Evolutionary conservation across 257 asterid species (phyloP).

Genomic region (Solanum sparsipilum): DNA sequence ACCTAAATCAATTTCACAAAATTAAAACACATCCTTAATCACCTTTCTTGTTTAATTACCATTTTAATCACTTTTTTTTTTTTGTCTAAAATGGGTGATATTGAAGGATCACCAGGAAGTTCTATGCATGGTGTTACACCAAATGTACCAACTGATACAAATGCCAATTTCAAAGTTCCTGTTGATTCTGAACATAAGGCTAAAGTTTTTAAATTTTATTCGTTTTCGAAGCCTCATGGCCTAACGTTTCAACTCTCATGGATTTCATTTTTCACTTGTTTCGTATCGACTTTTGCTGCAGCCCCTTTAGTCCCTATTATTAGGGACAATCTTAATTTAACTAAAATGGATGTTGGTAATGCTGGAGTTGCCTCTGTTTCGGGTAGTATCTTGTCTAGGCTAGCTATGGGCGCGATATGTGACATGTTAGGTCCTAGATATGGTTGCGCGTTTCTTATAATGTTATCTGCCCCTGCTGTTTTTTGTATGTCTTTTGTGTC

Average conservation of each 20-base stretch:
- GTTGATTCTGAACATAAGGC: constrained; percentile 27
- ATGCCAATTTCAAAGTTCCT: constrained; percentile 13
- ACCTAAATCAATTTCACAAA: neutral
- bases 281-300: constrained; percentile 19
- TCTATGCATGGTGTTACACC: constrained; percentile 67
- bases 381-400: constrained; percentile 25
- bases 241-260: constrained; percentile 22
- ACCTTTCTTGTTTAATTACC: neutral
- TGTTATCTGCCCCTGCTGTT: constrained; percentile 16
- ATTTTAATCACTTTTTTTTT: neutral
- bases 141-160: constrained; percentile 14
- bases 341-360: constrained; percentile 16
- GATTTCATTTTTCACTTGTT: constrained; percentile 17
- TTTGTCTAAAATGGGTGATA: neutral
- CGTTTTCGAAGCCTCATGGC: constrained; percentile 21
- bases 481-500: constrained; percentile 29
- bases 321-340: constrained; percentile 18
- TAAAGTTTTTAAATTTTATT: constrained; percentile 10
- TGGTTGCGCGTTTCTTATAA: constrained; percentile 21
- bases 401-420: constrained; percentile 15
- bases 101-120: constrained; percentile 21
- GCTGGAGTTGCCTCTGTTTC: constrained; percentile 28
- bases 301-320: constrained; percentile 25
- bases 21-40: neutral
- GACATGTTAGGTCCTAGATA: constrained; percentile 24